These are phyloP conservation scores for Candida dubliniensis DNA, from an alignment of 1,139 yeast genomes.

Conservation along the genomic window DNA sequence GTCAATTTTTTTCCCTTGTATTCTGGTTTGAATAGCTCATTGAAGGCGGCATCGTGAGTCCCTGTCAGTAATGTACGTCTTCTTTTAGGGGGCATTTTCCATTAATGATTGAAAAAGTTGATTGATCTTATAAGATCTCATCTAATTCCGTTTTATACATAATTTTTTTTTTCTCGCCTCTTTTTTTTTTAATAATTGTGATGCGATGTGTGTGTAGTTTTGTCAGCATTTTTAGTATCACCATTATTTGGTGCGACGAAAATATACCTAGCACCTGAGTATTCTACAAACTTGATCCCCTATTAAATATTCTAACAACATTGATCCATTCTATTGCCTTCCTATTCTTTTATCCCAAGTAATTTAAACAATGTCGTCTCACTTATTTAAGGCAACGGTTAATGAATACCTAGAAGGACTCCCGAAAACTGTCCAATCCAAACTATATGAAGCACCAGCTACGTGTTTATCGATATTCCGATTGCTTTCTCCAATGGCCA, in stretches of 20 bases:
- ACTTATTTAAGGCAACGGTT: conserved; percentile 70
- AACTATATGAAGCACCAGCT: conserved; percentile 80
- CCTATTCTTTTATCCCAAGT: not conserved
- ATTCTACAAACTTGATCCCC: not conserved
- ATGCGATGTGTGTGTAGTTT: no score
- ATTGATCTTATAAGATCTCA: not conserved
- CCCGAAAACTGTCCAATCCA: conserved; percentile 78
- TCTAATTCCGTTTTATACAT: not conserved
- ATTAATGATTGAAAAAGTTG: not conserved
- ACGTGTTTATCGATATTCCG: conserved; percentile 91
- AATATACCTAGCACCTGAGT: no score
- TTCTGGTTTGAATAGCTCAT: conserved; percentile 72
- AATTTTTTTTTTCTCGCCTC: not conserved
- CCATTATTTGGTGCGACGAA: no score
- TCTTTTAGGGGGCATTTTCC: conserved; percentile 19
- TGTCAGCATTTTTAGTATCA: no score
- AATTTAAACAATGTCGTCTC: conserved; percentile 30
- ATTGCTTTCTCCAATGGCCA: conserved; percentile 83
- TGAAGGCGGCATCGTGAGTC: conserved; percentile 54
- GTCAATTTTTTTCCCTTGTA: conserved; percentile 85
- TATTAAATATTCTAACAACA: not conserved
- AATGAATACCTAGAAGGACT: conserved; percentile 87
- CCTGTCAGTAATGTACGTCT: conserved; percentile 16
- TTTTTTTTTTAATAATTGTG: no score
- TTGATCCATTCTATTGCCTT: not conserved